These are phyloP conservation scores for Suillus fuscotomentosus DNA, from an alignment of 768 basidiomycete genomes.

Conservation along the genomic window DNA sequence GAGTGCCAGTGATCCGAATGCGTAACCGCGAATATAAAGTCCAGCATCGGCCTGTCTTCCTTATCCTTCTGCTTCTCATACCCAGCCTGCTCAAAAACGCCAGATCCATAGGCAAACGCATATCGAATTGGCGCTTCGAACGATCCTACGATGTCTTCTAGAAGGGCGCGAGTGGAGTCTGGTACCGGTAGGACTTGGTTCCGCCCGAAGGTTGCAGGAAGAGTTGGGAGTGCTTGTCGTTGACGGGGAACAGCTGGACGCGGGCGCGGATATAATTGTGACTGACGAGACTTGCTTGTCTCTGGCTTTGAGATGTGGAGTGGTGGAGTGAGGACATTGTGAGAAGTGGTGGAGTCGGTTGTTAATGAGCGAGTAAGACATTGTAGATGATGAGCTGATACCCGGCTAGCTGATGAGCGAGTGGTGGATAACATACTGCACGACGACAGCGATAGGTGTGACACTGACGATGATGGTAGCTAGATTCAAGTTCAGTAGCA, in stretches of 20 bases:
- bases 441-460: conserved; percentile 1
- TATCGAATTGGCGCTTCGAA: conserved; percentile 94
- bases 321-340: conserved; percentile 26
- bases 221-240: conserved; percentile 42
- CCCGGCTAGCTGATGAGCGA: conserved; percentile 11
- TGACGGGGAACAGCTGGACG: conserved; percentile 29
- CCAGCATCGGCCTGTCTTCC: conserved; percentile 72
- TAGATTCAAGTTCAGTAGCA: not conserved
- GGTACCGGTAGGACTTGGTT: conserved; percentile 83
- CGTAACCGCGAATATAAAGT: conserved; percentile 95
- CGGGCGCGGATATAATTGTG: conserved; percentile 43
- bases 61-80: conserved; percentile 42
- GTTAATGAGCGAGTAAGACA: conserved; percentile 20
- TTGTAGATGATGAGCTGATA: conserved; percentile 14
- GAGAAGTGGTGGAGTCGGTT: conserved; percentile 25
- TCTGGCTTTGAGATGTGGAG: conserved; percentile 30
- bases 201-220: conserved; percentile 73
- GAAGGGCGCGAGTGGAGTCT: conserved; percentile 73
- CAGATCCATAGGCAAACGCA: conserved; percentile 96
- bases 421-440: conserved; percentile 24
- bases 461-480: not conserved
- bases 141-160: conserved; percentile 74
- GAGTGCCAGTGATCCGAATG: conserved; percentile 93
- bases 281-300: conserved; percentile 26
- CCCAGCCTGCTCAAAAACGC: conserved; percentile 92